Evolutionary conservation across 2,329 filamentous ascomycete genomes (phyloP).

Genomic region (Colletotrichum lindemuthianum): DNA sequence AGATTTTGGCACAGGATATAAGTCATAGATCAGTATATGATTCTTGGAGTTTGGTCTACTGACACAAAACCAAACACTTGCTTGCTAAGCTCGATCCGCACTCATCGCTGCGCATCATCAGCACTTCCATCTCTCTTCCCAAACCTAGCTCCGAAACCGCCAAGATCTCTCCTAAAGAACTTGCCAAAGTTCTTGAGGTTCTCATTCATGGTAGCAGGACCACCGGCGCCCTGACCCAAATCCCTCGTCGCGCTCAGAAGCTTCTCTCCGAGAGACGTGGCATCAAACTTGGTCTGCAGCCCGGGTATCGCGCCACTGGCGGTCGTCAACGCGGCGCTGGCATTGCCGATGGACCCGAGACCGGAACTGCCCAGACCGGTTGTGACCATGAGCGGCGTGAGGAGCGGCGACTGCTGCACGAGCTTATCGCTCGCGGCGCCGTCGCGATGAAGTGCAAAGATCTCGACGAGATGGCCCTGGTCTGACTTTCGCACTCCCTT

Average conservation of each 20-base stretch:
- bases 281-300: slow-evolving; percentile 75
- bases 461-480: slow-evolving; percentile 82
- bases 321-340: slow-evolving; percentile 52
- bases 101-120: slow-evolving; percentile 38
- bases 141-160: slow-evolving; percentile 78
- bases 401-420: slow-evolving; percentile 73
- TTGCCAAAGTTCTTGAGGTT: slow-evolving; percentile 96
- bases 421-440: slow-evolving; percentile 77
- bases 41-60: too few species aligned
- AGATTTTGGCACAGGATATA: too few species aligned
- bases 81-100: background rate
- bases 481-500: slow-evolving; percentile 92
- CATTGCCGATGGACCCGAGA: slow-evolving; percentile 49
- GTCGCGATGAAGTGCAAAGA: slow-evolving; percentile 85
- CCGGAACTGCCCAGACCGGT: slow-evolving; percentile 49
- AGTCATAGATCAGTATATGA: too few species aligned
- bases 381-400: slow-evolving; percentile 71
- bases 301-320: slow-evolving; percentile 45
- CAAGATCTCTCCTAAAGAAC: slow-evolving; percentile 91
- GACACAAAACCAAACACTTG: background rate
- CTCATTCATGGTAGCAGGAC: slow-evolving; percentile 80
- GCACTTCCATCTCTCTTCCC: slow-evolving; percentile 67
- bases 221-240: slow-evolving; percentile 65
- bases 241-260: slow-evolving; percentile 89
- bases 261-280: slow-evolving; percentile 84